phyloP scores from a whole-genome alignment of 2,329 filamentous ascomycete genomes.

The Chaetomiaceae sp. region DNA sequence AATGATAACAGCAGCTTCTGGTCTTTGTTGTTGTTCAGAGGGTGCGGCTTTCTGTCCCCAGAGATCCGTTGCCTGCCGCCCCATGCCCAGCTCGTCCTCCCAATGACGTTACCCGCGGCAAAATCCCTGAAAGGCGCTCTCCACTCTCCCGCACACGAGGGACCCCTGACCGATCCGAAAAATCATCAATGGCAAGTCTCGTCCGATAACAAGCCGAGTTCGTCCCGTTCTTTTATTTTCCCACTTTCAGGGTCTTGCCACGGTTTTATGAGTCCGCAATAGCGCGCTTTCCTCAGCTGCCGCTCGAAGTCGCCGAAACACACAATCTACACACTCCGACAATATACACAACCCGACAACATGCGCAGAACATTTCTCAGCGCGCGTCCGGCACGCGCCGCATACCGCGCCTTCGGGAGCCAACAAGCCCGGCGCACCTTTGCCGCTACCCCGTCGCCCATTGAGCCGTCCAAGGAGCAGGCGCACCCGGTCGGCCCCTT shows the following conservation, averaged over 20 bases:
- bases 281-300: background rate
- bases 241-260: background rate
- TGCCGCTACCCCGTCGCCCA: conserved; percentile 14
- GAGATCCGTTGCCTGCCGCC: no score
- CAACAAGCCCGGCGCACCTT: conserved; percentile 23
- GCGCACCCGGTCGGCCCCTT: conserved; percentile 52
- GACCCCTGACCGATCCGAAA: conserved; percentile 15
- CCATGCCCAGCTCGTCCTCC: background rate
- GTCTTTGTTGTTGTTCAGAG: no score
- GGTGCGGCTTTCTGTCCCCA: no score
- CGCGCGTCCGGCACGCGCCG: conserved; percentile 20
- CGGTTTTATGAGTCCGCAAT: background rate
- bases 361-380: conserved; percentile 25
- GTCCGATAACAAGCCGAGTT: conserved; percentile 14
- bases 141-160: conserved; percentile 5
- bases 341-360: background rate
- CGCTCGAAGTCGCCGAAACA: background rate
- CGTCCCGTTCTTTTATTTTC: no score
- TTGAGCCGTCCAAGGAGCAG: conserved; percentile 30
- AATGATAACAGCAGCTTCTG: no score
- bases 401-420: conserved; percentile 15
- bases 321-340: background rate
- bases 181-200: conserved; percentile 17
- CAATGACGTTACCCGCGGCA: conserved; percentile 18
- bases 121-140: conserved; percentile 4